Conservation (phyloP, 768 basidiomycete genomes). For the Calocera viscosa region DNA sequence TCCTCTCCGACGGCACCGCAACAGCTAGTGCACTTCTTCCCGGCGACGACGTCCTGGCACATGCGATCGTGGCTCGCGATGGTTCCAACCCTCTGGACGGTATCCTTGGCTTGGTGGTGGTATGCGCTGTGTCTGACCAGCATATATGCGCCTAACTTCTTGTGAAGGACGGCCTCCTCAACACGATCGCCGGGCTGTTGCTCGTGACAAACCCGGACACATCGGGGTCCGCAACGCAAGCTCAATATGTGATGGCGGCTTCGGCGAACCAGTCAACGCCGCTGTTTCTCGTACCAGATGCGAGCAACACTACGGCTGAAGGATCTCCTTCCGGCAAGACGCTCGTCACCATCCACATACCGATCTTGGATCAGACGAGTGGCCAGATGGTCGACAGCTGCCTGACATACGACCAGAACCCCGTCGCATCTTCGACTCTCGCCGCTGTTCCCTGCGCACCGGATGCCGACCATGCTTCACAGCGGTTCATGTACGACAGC, state of each 20-base stretch:
- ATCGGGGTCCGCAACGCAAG: not conserved
- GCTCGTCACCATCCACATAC: not conserved
- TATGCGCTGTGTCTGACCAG: not conserved
- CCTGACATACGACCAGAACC: not conserved
- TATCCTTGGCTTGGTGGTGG: not conserved
- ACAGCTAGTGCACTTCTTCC: not conserved
- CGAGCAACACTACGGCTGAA: not conserved
- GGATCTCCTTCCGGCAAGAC: not conserved
- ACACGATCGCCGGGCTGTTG: not conserved
- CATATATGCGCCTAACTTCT: not conserved
- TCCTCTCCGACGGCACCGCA: not conserved
- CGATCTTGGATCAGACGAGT: not conserved
- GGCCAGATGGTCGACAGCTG: conserved; percentile 4
- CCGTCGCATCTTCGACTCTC: not conserved
- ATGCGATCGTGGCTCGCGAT: not conserved
- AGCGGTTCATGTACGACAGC: not conserved
- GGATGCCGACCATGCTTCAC: not conserved
- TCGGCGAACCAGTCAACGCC: not conserved
- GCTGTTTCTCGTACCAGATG: not conserved
- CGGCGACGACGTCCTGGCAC: not conserved
- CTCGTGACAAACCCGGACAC: not conserved
- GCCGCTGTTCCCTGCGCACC: not conserved
- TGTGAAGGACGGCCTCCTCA: not conserved
- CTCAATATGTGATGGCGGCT: not conserved
- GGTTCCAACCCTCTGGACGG: not conserved